These are phyloP conservation scores for Macrolepiota albuminosa DNA, from an alignment of 768 basidiomycete genomes.

Conservation along the genomic window DNA sequence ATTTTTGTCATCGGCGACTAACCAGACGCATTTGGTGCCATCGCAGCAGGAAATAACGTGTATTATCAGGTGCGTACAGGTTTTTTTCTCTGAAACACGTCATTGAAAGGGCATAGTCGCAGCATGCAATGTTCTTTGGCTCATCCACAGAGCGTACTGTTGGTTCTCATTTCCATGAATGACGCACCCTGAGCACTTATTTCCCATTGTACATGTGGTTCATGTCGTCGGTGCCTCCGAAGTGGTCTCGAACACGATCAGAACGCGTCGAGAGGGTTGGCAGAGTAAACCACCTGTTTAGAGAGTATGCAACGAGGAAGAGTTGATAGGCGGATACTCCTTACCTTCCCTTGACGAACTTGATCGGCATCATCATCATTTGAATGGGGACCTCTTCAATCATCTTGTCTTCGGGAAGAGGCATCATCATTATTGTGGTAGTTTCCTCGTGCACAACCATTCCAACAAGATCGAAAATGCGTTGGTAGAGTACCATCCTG, in stretches of 20 bases:
- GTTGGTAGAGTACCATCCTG: too few relatives aligned
- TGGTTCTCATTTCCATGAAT: not conserved
- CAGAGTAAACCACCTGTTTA: not conserved
- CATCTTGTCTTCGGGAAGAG: too few relatives aligned
- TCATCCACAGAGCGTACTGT: too few relatives aligned
- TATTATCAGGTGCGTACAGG: slow-evolving; percentile 36
- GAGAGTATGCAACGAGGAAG: not conserved
- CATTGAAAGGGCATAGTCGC: slow-evolving; percentile 39
- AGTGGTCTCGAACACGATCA: not conserved
- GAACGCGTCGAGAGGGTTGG: not conserved
- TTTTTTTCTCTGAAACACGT: not conserved
- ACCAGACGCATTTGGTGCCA: slow-evolving; percentile 55
- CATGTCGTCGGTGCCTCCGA: slow-evolving; percentile 5
- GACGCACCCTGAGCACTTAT: not conserved
- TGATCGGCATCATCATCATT: not conserved
- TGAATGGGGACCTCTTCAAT: too few relatives aligned
- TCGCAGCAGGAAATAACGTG: slow-evolving; percentile 55
- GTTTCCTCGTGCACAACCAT: too few relatives aligned
- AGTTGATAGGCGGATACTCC: not conserved
- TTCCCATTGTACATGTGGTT: not conserved
- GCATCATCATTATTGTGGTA: not conserved
- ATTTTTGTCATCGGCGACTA: slow-evolving; percentile 62
- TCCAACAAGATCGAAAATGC: too few relatives aligned
- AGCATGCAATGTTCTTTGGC: slow-evolving; percentile 34
- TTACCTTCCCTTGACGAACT: not conserved